phyloP scores from a whole-genome alignment of 2,329 filamentous ascomycete species.

The Nemania sp. region DNA sequence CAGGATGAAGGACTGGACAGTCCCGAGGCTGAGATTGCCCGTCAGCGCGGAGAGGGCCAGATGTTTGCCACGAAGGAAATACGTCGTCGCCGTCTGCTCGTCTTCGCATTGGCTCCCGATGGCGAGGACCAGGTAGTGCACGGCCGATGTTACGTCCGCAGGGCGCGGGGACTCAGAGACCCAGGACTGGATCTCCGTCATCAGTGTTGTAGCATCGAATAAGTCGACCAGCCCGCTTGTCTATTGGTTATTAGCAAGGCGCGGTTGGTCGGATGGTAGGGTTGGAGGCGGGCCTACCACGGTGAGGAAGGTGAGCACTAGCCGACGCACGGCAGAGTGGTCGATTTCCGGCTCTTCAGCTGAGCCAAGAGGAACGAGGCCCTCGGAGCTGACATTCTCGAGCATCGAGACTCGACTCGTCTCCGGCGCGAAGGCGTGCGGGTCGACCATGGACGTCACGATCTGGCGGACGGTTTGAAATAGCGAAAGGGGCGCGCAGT shows the following conservation, averaged over 20 bases:
- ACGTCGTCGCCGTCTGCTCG: conserved; percentile 48
- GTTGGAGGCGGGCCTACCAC: conserved; percentile 31
- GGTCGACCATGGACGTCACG: conserved; percentile 53
- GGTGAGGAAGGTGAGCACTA: conserved; percentile 33
- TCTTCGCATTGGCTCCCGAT: conserved; percentile 52
- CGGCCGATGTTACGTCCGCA: conserved; percentile 47
- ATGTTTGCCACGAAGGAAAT: conserved; percentile 56
- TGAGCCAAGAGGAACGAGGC: conserved; percentile 16
- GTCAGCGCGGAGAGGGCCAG: conserved; percentile 51
- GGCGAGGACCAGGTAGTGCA: conserved; percentile 56
- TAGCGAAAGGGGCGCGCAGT: conserved; percentile 60
- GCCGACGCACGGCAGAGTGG: conserved; percentile 15
- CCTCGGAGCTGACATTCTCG: conserved; percentile 49
- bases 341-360: conserved; percentile 33
- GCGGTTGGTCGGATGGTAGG: background rate
- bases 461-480: conserved; percentile 60
- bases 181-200: conserved; percentile 50
- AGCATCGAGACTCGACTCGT: conserved; percentile 55
- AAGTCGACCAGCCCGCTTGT: conserved; percentile 55
- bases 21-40: conserved; percentile 53
- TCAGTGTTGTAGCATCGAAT: conserved; percentile 49
- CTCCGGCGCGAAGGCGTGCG: conserved; percentile 56
- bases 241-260: background rate
- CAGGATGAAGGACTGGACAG: conserved; percentile 55
- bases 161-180: conserved; percentile 41